Conservation (phyloP, 192 early-diverging fungal species). For the Backusella australiensis region DNA sequence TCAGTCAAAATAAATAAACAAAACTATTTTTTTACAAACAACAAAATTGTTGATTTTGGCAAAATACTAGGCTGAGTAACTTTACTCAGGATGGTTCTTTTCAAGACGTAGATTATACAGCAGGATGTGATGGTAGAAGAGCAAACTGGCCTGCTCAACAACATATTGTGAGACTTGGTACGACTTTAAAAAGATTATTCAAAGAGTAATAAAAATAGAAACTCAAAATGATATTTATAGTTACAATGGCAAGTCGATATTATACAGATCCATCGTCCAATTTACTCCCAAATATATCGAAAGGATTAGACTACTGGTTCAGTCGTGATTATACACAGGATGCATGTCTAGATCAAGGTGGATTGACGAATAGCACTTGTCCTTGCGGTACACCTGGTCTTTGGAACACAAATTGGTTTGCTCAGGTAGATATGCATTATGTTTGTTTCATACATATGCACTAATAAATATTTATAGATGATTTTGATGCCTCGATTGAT, state of each 20-base stretch:
- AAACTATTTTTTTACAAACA: neutral
- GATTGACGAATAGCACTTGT: conserved; percentile 26
- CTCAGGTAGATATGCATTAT: conserved; percentile 19
- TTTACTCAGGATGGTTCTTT: conserved; percentile 12
- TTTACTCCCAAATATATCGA: conserved; percentile 5
- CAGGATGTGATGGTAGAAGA: conserved; percentile 22
- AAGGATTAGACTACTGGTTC: conserved; percentile 26
- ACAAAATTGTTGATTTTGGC: neutral
- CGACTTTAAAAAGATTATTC: too few relatives aligned
- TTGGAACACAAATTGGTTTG: conserved; percentile 36
- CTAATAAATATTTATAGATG: conserved; percentile 3
- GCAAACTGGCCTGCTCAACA: conserved; percentile 30
- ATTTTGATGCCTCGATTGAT: conserved; percentile 16
- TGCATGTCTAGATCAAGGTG: conserved; percentile 22
- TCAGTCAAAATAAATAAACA: neutral
- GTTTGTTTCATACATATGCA: neutral
- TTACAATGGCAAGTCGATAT: conserved; percentile 18
- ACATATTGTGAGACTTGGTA: conserved; percentile 17
- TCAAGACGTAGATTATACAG: conserved; percentile 25
- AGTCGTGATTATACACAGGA: conserved; percentile 16
- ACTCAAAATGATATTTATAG: neutral
- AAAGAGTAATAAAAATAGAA: neutral
- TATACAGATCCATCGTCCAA: neutral
- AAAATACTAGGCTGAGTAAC: neutral
- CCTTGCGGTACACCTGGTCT: conserved; percentile 34